These are phyloP conservation scores for Stygiomarasmius scandens DNA, from an alignment of 1,284 basidiomycete species.

Conservation along the genomic window DNA sequence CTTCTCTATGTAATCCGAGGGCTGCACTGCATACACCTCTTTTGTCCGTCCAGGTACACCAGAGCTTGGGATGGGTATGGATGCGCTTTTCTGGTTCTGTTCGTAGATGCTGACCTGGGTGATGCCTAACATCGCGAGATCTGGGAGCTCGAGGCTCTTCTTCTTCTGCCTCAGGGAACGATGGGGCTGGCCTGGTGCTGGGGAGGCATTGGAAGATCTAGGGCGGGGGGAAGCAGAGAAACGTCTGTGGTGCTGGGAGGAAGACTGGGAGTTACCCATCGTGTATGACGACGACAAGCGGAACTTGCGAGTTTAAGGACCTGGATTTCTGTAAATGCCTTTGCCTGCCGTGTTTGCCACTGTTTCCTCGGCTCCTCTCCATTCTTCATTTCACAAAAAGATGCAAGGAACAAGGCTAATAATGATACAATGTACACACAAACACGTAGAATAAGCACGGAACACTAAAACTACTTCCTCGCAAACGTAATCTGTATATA, in stretches of 20 bases:
- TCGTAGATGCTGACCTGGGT: conserved; percentile 32
- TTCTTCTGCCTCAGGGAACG: conserved; percentile 66
- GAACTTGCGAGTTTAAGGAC: not conserved
- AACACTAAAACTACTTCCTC: conserved; percentile 45
- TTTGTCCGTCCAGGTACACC: no score
- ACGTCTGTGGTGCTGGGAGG: not conserved
- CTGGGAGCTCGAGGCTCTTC: conserved; percentile 75
- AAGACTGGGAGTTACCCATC: conserved; percentile 5
- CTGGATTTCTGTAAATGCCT: no score
- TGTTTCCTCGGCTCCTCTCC: not conserved
- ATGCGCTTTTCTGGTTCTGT: not conserved
- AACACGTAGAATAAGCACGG: not conserved
- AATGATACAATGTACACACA: not conserved
- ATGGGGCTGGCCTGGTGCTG: not conserved
- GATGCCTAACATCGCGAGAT: conserved; percentile 67
- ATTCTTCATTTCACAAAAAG: not conserved
- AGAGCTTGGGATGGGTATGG: conserved; percentile 1
- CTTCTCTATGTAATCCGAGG: not conserved
- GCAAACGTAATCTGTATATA: conserved; percentile 58
- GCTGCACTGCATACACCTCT: not conserved
- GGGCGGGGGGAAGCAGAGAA: not conserved
- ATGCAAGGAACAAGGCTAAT: not conserved
- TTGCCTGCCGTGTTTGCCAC: not conserved
- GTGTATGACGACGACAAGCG: not conserved
- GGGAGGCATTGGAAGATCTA: not conserved